Conservation (phyloP, 768 basidiomycete species). For the Daedaleopsis sinensis region DNA sequence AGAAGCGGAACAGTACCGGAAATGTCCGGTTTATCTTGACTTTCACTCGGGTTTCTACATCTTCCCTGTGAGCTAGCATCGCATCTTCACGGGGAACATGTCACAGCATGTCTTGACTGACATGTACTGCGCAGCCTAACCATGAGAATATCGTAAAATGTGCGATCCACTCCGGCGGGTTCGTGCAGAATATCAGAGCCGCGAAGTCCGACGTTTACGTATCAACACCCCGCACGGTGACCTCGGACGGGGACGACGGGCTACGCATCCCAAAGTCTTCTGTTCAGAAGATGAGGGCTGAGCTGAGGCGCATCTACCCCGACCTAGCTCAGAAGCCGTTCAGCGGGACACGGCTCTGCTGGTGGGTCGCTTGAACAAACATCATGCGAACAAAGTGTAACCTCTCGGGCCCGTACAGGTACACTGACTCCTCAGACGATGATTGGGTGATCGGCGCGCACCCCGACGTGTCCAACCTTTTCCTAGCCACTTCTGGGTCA, state of each 20-base stretch:
- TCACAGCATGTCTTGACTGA: neutral
- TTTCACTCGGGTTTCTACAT: conserved; percentile 77
- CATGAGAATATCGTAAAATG: conserved; percentile 72
- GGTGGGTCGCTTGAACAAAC: conserved; percentile 50
- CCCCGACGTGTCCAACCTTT: conserved; percentile 56
- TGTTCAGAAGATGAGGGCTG: conserved; percentile 51
- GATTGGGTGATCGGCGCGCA: conserved; percentile 89
- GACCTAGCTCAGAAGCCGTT: conserved; percentile 76
- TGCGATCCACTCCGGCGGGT: conserved; percentile 77
- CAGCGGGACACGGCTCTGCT: conserved; percentile 78
- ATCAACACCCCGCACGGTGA: conserved; percentile 79
- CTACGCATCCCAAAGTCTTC: conserved; percentile 65
- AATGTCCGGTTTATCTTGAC: conserved; percentile 73
- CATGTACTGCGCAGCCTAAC: conserved; percentile 54
- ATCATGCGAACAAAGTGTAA: conserved; percentile 7
- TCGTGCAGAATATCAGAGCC: conserved; percentile 44
- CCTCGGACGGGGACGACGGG: conserved; percentile 58
- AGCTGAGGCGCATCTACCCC: conserved; percentile 68
- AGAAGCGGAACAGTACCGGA: conserved; percentile 64
- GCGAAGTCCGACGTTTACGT: conserved; percentile 40
- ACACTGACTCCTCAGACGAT: conserved; percentile 83
- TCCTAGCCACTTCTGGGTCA: conserved; percentile 86
- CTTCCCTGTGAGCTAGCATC: conserved; percentile 66
- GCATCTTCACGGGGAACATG: neutral
- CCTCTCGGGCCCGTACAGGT: conserved; percentile 51